Base-by-base conservation (phyloP, 441 rosid genomes). In the Breynia disticha region DNA sequence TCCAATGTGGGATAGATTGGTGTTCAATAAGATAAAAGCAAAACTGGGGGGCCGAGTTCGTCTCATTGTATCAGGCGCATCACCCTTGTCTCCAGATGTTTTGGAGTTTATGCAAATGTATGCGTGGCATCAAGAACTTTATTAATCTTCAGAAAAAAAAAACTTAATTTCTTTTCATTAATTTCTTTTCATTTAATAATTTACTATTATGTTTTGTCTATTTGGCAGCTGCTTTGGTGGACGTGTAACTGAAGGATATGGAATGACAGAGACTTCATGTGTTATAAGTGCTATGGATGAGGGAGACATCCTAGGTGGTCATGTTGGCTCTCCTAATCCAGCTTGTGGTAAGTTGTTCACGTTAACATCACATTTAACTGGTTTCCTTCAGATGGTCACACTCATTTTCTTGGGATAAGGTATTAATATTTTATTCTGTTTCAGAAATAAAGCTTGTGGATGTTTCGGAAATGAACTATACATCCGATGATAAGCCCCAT, bases 261-360 rank as follows among this genome's bases (percentile, higher is more conserved):
- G 99, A 69, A 86, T 93, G 99, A 93, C 99, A 1, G 99, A 93
- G 78, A 83, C 96, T 35, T 83, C 97, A 48, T 77, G 95, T 62
- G 74, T 80, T 46, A 81, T 89, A 72, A 79, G 75, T 61, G 35
- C 75, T 52, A 70, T 81, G 72, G 86, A 93, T 45, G 79, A 57
- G 73, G 75, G 79, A 64, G 99, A 94, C 82, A 83, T 61, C 70
- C 73, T 78, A 61, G 59, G 76, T 64, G 99, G 96, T 54, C 99
- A 94, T 71, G 96, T 94, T 69, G 99, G 99, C 38, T 83, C 94
- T 70, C 97, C 99, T 16, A 94, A 67, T 74, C 72, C 99, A 44
- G 77, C 97, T 20, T 94, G 99, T 56, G 99, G 99, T 93, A 55
- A 71, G 95, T 66, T 24, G 17, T 55, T 55, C 35, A 44, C n/a